Conservation (phyloP, 2,329 filamentous ascomycete genomes). For the Cladophialophora psammophila region DNA sequence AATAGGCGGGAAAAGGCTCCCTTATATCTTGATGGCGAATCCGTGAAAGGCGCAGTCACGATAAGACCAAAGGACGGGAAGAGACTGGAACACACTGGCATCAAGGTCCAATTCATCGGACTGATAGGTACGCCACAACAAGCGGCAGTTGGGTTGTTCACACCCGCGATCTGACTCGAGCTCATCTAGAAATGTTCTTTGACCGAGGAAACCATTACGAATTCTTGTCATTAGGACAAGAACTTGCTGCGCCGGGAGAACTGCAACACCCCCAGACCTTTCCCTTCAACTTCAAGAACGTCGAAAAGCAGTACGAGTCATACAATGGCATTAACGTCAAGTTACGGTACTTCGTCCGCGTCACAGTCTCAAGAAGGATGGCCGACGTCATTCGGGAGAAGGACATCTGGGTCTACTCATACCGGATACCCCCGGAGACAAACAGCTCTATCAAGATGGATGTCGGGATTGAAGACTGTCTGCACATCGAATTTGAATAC, state of each 20-base stretch:
- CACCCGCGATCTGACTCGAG: slow-evolving; percentile 17
- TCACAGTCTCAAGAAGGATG: slow-evolving; percentile 96
- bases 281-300: slow-evolving; percentile 99
- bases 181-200: slow-evolving; percentile 90
- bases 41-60: slow-evolving; percentile 94
- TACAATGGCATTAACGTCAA: slow-evolving; percentile 99
- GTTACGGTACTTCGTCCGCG: slow-evolving; percentile 96
- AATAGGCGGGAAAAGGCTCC: slow-evolving; percentile 96
- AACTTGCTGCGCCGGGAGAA: slow-evolving; percentile 94
- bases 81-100: slow-evolving; percentile 94
- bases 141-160: slow-evolving; percentile 27
- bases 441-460: slow-evolving; percentile 99
- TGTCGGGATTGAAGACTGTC: slow-evolving; percentile 97
- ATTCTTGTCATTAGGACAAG: slow-evolving; percentile 95
- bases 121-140: slow-evolving; percentile 75
- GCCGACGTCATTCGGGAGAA: slow-evolving; percentile 98
- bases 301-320: slow-evolving; percentile 99
- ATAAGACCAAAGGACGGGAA: slow-evolving; percentile 98
- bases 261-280: slow-evolving; percentile 98
- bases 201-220: slow-evolving; percentile 99
- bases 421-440: slow-evolving; percentile 96
- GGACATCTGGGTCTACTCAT: slow-evolving; percentile 99
- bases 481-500: slow-evolving; percentile 99
- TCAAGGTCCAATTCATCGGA: slow-evolving; percentile 99
- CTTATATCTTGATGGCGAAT: slow-evolving; percentile 97